These are phyloP conservation scores for Aspergillus sp. DNA, from an alignment of 2,329 filamentous ascomycete genomes.

Conservation along the genomic window DNA sequence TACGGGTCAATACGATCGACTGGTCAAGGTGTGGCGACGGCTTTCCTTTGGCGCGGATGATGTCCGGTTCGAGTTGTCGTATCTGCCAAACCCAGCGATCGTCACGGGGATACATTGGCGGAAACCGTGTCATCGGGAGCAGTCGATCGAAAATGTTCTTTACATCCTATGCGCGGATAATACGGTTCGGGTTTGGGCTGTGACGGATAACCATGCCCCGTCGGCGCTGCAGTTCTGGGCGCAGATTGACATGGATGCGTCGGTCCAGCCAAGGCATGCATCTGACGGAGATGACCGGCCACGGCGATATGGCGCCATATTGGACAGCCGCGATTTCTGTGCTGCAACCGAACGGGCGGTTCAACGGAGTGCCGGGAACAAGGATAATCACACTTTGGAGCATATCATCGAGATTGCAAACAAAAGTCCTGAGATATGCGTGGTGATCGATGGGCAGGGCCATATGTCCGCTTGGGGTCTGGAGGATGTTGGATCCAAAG, in stretches of 20 bases:
- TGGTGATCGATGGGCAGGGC: conserved; percentile 74
- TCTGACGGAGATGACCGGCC: conserved; percentile 29
- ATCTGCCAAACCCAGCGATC: conserved; percentile 71
- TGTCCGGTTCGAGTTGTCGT: conserved; percentile 80
- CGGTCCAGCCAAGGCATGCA: conserved; percentile 52
- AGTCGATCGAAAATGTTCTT: conserved; percentile 73
- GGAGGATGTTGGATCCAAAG: conserved; percentile 70
- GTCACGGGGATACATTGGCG: conserved; percentile 86
- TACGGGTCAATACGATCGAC: conserved; percentile 63
- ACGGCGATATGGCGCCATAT: conserved; percentile 64
- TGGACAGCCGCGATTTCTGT: conserved; percentile 72
- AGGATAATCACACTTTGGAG: conserved; percentile 64
- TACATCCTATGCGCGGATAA: conserved; percentile 83
- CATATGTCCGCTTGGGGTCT: conserved; percentile 88
- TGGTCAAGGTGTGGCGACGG: conserved; percentile 89
- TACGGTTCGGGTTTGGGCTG: conserved; percentile 72
- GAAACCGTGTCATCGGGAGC: conserved; percentile 63
- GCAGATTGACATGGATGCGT: conserved; percentile 63
- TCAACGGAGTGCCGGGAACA: conserved; percentile 49
- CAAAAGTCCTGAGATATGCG: conserved; percentile 73
- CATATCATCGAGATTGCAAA: conserved; percentile 81
- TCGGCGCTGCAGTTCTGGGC: conserved; percentile 72
- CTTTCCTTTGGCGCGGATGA: conserved; percentile 74
- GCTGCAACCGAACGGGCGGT: conserved; percentile 68
- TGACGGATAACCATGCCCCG: conserved; percentile 60